phyloP scores from a whole-genome alignment of 2,329 filamentous ascomycete species.

The Diaporthe sp. region DNA sequence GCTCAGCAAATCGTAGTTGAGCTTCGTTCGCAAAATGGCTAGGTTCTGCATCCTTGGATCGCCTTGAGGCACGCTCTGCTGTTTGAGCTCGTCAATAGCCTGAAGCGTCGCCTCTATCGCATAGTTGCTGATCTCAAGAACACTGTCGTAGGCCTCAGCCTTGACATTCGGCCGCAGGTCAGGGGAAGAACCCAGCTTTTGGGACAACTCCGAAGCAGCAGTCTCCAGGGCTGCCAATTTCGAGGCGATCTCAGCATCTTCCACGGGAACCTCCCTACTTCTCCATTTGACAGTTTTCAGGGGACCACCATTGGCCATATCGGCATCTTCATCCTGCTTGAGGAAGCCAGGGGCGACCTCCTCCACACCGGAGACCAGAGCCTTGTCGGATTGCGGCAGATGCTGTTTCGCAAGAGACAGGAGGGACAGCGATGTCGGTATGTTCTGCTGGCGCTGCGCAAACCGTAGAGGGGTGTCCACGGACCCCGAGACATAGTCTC shows the following conservation, averaged over 20 bases:
- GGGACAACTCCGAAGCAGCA: slow-evolving; percentile 64
- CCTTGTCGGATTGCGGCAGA: slow-evolving; percentile 76
- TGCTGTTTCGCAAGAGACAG: slow-evolving; percentile 82
- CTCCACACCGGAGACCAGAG: slow-evolving; percentile 77
- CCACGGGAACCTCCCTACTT: slow-evolving; percentile 85
- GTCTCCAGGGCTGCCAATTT: slow-evolving; percentile 79
- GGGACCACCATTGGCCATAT: slow-evolving; percentile 60
- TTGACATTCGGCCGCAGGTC: slow-evolving; percentile 72
- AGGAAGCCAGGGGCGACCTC: slow-evolving; percentile 78
- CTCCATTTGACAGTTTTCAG: slow-evolving; percentile 89
- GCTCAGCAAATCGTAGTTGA: slow-evolving; percentile 93
- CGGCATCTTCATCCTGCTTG: slow-evolving; percentile 68
- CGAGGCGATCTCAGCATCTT: slow-evolving; percentile 92
- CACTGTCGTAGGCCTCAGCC: slow-evolving; percentile 90
- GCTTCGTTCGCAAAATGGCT: slow-evolving; percentile 91
- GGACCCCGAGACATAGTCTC: slow-evolving; percentile 86
- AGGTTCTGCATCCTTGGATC: slow-evolving; percentile 92
- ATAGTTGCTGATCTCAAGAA: slow-evolving; percentile 92
- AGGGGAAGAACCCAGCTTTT: slow-evolving; percentile 60
- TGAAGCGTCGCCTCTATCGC: slow-evolving; percentile 93
- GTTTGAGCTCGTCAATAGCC: slow-evolving; percentile 89
- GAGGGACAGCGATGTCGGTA: slow-evolving; percentile 87
- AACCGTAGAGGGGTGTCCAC: slow-evolving; percentile 95
- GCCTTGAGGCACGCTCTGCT: slow-evolving; percentile 85
- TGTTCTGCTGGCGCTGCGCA: slow-evolving; percentile 91